A percentile compares a stretch with the other conserved stretches of the same genome.
Evolutionary conservation across 164 flowering plant genomes (phyloP).

Genomic region (Piper betle): DNA sequence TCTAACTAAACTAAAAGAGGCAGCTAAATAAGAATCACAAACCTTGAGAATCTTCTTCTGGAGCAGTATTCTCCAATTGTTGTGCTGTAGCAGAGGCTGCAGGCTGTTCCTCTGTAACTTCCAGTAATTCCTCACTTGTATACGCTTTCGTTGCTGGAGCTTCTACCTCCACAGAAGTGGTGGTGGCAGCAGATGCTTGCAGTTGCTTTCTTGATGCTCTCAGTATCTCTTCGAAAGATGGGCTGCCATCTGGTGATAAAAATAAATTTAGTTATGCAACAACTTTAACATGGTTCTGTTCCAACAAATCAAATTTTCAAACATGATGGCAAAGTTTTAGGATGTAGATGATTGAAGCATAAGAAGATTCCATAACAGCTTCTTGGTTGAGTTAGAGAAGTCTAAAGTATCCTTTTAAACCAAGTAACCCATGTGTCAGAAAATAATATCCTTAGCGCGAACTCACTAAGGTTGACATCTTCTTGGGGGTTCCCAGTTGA

Average conservation of each 20-base stretch:
- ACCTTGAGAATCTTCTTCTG: conserved; percentile 14
- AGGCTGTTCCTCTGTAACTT: conserved; percentile 53
- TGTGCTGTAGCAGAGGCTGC: conserved; percentile 32
- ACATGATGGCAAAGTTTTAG: too few species aligned
- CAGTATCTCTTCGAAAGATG: conserved; percentile 7
- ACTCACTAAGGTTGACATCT: conserved; percentile 46
- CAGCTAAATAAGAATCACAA: neutral
- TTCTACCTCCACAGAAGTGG: neutral
- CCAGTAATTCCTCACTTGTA: conserved; percentile 38
- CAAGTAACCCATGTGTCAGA: neutral
- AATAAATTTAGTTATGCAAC: too few species aligned
- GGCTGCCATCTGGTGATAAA: conserved; percentile 25
- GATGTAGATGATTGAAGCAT: neutral
- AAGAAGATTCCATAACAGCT: neutral
- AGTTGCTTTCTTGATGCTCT: neutral
- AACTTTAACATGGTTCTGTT: too few species aligned
- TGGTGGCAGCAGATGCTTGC: neutral
- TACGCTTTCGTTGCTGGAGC: conserved; percentile 2
- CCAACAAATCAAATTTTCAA: too few species aligned
- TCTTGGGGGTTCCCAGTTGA: conserved; percentile 18
- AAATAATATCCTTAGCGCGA: too few species aligned
- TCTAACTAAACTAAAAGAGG: neutral
- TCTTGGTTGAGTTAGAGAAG: neutral
- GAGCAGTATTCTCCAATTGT: conserved; percentile 17
- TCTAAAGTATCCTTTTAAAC: neutral